Evolutionary conservation across 2,329 filamentous ascomycete genomes (phyloP), one percentile per base, ranked within the genome.

Genomic region (Calonectria crousiana): DNA sequence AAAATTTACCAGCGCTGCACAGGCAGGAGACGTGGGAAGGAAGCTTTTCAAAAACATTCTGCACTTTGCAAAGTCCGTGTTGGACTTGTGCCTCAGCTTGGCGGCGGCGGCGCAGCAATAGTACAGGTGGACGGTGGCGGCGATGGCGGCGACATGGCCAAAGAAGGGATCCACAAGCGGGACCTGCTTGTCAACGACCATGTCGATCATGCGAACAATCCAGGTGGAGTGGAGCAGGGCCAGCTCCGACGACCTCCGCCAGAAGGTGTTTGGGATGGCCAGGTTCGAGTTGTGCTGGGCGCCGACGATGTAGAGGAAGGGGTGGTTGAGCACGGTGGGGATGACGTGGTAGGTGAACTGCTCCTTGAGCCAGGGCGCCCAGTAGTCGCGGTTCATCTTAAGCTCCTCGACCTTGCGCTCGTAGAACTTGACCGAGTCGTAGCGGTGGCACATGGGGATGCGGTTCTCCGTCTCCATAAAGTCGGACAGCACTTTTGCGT

Each of bases 321-420:
- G 88, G 70, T 90, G 88, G 76, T 90, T 90, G 44, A 90, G 79
- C 3, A 89, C 86, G 0, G 87, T 88, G 14, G 86, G 84, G 62
- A 90, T 89, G 16, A 85, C 85, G 66, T 90, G 88, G 78, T 90
- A 90, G 1, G 86, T 89, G 76, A 90, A 89, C 75, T 90, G 88
- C 66, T 89, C 83, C 77, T 88, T 89, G 23, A 90, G 78, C 88
- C 88, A 90, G 0, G 88, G 86, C 0, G 84, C 84, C 87, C 88
- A 90, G 77, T 90, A 90, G 68, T 86, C 85, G 3, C 86, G 83
- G 67, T 88, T 86, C 14, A 82, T 74, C 71, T 83, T 83, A 14
- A 90, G 69, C 62, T 89, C 88, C 4, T 88, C 86, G 0, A 86
- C 78, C 36, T 86, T 86, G 44, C 88, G 87, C 72, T 89, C 85